Percentiles rank a stretch among this genome's conserved stretches.
Conservation (phyloP, 139 green algal species). For the Nannochloris sp. region DNA sequence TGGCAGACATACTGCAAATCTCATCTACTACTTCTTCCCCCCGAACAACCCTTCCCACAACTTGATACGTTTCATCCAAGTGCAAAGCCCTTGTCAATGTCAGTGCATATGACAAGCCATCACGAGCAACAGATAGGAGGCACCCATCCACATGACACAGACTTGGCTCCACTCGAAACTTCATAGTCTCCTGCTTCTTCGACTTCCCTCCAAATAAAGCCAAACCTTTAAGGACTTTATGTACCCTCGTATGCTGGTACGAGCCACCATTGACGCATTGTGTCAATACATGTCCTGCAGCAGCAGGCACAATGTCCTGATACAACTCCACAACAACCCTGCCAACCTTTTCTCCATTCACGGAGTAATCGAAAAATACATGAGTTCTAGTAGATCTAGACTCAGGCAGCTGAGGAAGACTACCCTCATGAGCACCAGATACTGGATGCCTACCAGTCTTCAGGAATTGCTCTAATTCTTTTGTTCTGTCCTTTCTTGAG, state of each 20-base stretch:
- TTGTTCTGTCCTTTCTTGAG: conserved; percentile 10
- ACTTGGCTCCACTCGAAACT: conserved; percentile 17
- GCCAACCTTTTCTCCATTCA: conserved; percentile 28
- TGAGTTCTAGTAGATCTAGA: conserved; percentile 32
- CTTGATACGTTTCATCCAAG: conserved; percentile 56
- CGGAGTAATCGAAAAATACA: conserved; percentile 50
- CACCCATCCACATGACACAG: conserved; percentile 39
- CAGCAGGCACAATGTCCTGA: conserved; percentile 48
- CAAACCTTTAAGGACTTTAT: conserved; percentile 51
- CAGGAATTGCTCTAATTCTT: conserved; percentile 32
- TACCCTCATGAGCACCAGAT: conserved; percentile 12
- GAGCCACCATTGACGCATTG: conserved; percentile 44
- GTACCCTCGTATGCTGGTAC: conserved; percentile 30
- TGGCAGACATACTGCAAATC: conserved; percentile 28
- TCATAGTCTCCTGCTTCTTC: conserved; percentile 11
- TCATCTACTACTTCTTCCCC: conserved; percentile 38
- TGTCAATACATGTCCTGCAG: conserved; percentile 42
- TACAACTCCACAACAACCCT: conserved; percentile 63
- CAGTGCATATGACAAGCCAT: conserved; percentile 45
- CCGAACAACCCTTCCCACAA: conserved; percentile 42
- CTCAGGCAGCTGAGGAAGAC: conserved; percentile 39
- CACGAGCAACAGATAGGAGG: conserved; percentile 37
- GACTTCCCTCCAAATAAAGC: conserved; percentile 37
- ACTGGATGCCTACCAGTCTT: conserved; percentile 31
- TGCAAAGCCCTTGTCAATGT: conserved; percentile 31